Evolutionary conservation across 1,139 yeast species (phyloP), one percentile per base, ranked within the genome.

Genomic region (Meyerozyma elateridarum): DNA sequence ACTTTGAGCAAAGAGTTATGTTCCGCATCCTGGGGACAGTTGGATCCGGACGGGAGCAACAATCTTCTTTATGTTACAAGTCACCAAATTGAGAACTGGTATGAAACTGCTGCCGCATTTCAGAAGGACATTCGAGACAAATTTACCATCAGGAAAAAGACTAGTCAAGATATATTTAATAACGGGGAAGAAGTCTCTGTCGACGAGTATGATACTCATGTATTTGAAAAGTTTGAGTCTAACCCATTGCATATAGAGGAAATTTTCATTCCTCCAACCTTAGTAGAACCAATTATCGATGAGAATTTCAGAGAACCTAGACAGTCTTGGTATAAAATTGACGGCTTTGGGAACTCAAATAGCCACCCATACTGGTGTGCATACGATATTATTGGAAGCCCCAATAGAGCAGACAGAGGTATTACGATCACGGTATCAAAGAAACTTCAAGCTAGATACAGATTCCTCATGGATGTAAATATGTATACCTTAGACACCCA

Each of bases 1-100:
- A 50, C 54, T 1, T 31, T 41, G 11, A 46, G 68, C 1, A 46
- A 46, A 6, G 70, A 64, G 37, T 38, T 64, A 4, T 64, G 71
- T 37, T 61, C 69, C 5, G 40, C 65, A 7, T 61, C 70, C 4
- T 61, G 67, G 65, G 65, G 59, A 3, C 70, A 64, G 41, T 35
- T 61, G 3, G 44, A 46, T 29, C 59, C 50, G 15, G 38, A 19
- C 2, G 61, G 59, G 30, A 54, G 50, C 14, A 35, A 40, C 20
- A 38, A 50, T 1, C 42, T 64, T 20, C 21, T 62, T 3, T 64
- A 56, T 36, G 48, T 58, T 6, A 61, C 70, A 0, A 42, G 59
- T 4, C 61, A 61, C 39, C 71, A 64, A 37, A 42, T 62, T 15
- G 63, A 64, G 30, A 60, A 59, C 34, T 54, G 54, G 51, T 25